These are phyloP conservation scores for Volvox reticuliferus DNA, from an alignment of 139 green algal species.

Conservation along the genomic window DNA sequence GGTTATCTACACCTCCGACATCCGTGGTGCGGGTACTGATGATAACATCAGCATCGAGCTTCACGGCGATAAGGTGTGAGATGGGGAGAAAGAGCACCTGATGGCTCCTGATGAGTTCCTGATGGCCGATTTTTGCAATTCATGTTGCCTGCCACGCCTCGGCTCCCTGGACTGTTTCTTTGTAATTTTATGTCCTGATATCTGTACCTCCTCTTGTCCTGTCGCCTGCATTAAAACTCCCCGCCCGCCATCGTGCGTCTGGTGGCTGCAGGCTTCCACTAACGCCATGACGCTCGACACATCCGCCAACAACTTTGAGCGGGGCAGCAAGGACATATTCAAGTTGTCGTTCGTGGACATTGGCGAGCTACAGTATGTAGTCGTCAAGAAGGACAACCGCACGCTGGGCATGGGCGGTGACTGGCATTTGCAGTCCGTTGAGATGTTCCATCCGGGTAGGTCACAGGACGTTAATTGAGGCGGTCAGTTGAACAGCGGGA, in stretches of 20 bases:
- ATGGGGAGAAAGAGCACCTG: neutral
- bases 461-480: neutral
- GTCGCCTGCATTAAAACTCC: too few species aligned
- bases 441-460: constrained; percentile 64
- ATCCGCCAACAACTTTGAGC: constrained; percentile 68
- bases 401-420: constrained; percentile 52
- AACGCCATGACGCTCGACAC: constrained; percentile 60
- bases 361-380: constrained; percentile 59
- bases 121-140: too few species aligned
- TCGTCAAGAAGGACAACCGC: constrained; percentile 63
- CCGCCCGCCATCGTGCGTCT: too few species aligned
- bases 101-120: too few species aligned
- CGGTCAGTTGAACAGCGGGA: neutral
- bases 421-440: constrained; percentile 67
- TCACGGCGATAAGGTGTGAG: constrained; percentile 59
- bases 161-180: too few species aligned
- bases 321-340: constrained; percentile 66
- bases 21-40: constrained; percentile 74
- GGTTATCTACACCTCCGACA: constrained; percentile 63
- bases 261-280: constrained; percentile 25
- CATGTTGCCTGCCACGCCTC: too few species aligned
- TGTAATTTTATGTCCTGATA: too few species aligned
- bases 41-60: constrained; percentile 69
- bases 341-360: constrained; percentile 57
- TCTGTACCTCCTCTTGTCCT: too few species aligned